Evolutionary conservation across 805 yeast genomes (phyloP).

Genomic region (Candida michaelii): DNA sequence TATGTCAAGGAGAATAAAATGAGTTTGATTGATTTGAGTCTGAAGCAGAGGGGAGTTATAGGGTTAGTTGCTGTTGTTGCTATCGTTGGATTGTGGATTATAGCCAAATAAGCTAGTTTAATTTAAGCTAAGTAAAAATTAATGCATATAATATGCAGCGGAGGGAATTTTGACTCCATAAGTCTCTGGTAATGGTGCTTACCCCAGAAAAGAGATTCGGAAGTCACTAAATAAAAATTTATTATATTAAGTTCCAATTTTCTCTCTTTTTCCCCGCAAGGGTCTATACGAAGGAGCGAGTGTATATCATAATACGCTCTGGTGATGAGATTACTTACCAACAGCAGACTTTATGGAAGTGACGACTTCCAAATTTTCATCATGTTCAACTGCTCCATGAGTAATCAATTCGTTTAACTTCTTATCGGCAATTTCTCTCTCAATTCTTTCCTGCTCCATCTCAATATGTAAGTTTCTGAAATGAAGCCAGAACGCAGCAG

Average conservation of each 20-base stretch:
- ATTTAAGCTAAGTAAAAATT: background rate
- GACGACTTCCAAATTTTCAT: constrained; percentile 23
- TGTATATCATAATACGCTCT: too few species aligned
- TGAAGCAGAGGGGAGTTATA: constrained; percentile 14
- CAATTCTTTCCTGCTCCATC: constrained; percentile 37
- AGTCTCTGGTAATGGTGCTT: too few species aligned
- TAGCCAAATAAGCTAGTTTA: constrained; percentile 14
- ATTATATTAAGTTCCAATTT: too few species aligned
- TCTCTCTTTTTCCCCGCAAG: too few species aligned
- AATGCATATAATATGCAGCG: background rate
- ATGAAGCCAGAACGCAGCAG: constrained; percentile 29
- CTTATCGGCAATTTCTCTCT: constrained; percentile 24
- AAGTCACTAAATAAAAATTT: too few species aligned
- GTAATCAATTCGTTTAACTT: constrained; percentile 2
- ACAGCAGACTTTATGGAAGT: constrained; percentile 30
- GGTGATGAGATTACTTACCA: constrained; percentile 28
- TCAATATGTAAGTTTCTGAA: constrained; percentile 40
- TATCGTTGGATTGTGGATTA: constrained; percentile 22
- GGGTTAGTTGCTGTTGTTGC: constrained; percentile 19
- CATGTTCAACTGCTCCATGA: constrained; percentile 23
- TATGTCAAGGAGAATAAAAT: constrained; percentile 13
- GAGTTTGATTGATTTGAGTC: constrained; percentile 16
- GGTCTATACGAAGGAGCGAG: too few species aligned
- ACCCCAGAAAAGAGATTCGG: too few species aligned
- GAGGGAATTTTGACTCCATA: background rate